A percentile compares a stretch with the other conserved stretches of the same genome.
phyloP scores from a whole-genome alignment of 768 basidiomycete genomes.

The Amanita pseudoporphyria region DNA sequence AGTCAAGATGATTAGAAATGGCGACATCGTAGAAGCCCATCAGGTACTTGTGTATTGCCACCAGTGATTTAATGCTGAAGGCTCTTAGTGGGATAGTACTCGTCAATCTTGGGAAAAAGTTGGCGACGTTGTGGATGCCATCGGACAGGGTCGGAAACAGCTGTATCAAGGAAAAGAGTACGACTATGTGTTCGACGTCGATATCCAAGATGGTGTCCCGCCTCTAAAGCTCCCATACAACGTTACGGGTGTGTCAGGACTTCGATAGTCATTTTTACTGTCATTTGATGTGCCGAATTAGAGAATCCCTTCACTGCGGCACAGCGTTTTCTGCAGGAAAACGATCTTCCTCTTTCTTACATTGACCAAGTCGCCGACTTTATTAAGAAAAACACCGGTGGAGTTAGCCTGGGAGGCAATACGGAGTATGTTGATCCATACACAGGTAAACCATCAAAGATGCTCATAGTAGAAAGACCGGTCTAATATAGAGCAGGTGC shows the following conservation, averaged over 20 bases:
- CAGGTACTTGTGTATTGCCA: conserved; percentile 43
- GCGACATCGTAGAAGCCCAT: conserved; percentile 79
- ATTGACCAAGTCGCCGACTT: conserved; percentile 87
- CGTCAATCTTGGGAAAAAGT: conserved; percentile 80
- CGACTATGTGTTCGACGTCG: conserved; percentile 99
- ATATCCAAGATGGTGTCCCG: conserved; percentile 87
- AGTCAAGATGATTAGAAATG: conserved; percentile 83
- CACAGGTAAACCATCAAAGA: conserved; percentile 47
- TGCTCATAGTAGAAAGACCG: conserved; percentile 5
- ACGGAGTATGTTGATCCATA: conserved; percentile 78
- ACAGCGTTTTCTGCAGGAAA: conserved; percentile 73
- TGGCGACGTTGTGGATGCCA: conserved; percentile 93
- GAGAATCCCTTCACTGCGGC: conserved; percentile 91
- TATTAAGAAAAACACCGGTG: conserved; percentile 86
- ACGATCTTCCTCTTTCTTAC: conserved; percentile 78
- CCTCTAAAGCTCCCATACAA: conserved; percentile 94
- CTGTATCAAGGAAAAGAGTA: conserved; percentile 92
- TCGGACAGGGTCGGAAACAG: conserved; percentile 83
- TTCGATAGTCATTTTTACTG: conserved; percentile 1
- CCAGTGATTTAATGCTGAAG: conserved; percentile 5
- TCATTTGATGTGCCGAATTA: conserved; percentile 20
- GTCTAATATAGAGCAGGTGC: conserved; percentile 31
- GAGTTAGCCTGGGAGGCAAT: conserved; percentile 55
- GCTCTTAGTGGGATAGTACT: conserved; percentile 67
- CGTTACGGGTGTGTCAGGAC: conserved; percentile 48